Evolutionary conservation across 345 rosid genomes (phyloP).

Genomic region (Microcos paniculata): DNA sequence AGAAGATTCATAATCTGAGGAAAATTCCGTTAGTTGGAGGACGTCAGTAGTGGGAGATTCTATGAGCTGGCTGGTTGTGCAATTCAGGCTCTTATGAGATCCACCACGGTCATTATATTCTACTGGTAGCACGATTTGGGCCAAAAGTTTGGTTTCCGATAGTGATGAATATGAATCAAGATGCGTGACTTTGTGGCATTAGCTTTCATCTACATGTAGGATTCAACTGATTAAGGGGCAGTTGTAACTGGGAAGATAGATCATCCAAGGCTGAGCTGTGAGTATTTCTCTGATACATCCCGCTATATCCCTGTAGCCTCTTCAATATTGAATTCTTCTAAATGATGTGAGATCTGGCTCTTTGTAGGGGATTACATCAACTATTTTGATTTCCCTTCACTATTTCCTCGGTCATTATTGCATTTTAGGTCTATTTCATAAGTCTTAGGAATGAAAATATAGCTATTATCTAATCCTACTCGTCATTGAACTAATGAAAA

Average conservation of each 20-base stretch:
- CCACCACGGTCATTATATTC: not conserved
- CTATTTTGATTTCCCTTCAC: not conserved
- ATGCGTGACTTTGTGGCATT: not conserved
- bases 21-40: slow-evolving; percentile 49
- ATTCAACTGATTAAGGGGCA: not conserved
- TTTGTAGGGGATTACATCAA: not conserved
- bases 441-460: not conserved
- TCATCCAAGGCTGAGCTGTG: not conserved
- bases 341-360: not conserved
- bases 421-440: not conserved
- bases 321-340: not conserved
- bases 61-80: not conserved
- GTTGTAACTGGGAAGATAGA: not conserved
- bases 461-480: not conserved
- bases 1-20: slow-evolving; percentile 64
- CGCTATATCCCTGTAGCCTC: not conserved
- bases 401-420: not conserved
- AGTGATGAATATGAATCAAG: not conserved
- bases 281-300: not conserved
- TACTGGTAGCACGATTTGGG: not conserved
- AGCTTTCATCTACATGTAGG: not conserved
- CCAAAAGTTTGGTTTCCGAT: not conserved
- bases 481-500: not conserved
- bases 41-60: not conserved
- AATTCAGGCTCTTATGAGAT: not conserved